A percentile compares a stretch with the other conserved stretches of the same genome.
phyloP scores from a whole-genome alignment of 2,329 filamentous ascomycete genomes.

The Neonectria sp. region DNA sequence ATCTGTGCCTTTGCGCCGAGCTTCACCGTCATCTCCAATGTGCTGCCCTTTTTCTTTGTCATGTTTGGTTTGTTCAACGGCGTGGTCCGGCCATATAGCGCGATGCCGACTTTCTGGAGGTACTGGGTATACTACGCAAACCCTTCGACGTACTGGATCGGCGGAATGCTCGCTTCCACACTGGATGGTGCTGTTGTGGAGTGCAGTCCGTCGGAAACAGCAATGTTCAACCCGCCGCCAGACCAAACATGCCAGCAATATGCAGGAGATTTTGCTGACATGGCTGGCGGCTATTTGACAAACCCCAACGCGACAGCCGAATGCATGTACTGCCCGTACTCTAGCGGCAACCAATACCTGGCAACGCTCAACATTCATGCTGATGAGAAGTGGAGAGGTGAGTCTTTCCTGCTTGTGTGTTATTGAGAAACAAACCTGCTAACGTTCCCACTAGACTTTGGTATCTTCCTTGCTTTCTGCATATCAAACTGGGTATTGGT shows the following conservation, averaged over 20 bases:
- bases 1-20: conserved; percentile 86
- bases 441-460: conserved; percentile 63
- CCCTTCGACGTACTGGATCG: conserved; percentile 42
- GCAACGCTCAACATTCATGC: conserved; percentile 65
- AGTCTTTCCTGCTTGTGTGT: background rate
- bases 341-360: conserved; percentile 73
- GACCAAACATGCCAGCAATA: conserved; percentile 77
- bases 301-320: conserved; percentile 70
- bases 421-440: background rate
- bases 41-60: conserved; percentile 84
- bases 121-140: conserved; percentile 44
- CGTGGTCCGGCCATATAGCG: conserved; percentile 77
- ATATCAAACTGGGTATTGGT: conserved; percentile 80
- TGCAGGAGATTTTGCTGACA: conserved; percentile 67
- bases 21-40: conserved; percentile 84
- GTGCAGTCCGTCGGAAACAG: conserved; percentile 57
- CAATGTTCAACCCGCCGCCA: conserved; percentile 71
- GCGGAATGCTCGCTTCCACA: conserved; percentile 41
- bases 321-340: conserved; percentile 81
- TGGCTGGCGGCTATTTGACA: conserved; percentile 72
- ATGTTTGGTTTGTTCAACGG: conserved; percentile 85
- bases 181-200: conserved; percentile 49
- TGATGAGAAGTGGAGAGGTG: conserved; percentile 73
- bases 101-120: conserved; percentile 77
- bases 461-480: conserved; percentile 80